Percentiles rank a stretch among this genome's conserved stretches.
Conservation (phyloP, 768 basidiomycete genomes). For the Rubroboletus pulcherrimus region DNA sequence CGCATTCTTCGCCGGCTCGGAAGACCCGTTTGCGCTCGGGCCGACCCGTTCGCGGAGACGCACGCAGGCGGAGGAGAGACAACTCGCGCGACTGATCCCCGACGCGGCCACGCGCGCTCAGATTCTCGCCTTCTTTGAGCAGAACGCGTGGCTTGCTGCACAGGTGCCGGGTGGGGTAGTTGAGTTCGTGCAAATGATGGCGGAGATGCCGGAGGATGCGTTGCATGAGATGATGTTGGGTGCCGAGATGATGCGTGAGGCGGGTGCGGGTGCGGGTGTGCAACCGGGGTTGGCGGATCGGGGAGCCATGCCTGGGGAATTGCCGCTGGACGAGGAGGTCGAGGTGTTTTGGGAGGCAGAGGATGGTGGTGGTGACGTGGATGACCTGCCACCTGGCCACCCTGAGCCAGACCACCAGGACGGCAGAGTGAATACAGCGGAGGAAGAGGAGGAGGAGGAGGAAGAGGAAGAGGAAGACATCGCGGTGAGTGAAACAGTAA, state of each 20-base stretch:
- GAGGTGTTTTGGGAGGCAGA: conserved; percentile 23
- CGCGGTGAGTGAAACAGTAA: conserved; percentile 38
- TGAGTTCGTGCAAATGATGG: conserved; percentile 57
- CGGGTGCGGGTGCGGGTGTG: conserved; percentile 25
- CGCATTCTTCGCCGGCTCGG: conserved; percentile 67
- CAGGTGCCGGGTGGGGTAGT: conserved; percentile 65
- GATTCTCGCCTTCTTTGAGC: conserved; percentile 59
- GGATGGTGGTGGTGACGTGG: conserved; percentile 29
- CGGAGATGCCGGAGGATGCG: conserved; percentile 52
- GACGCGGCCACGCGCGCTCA: conserved; percentile 56
- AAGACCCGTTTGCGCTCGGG: conserved; percentile 42
- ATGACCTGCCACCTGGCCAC: conserved; percentile 14
- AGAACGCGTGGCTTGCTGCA: conserved; percentile 48
- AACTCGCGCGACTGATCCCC: conserved; percentile 54
- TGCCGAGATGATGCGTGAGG: conserved; percentile 38
- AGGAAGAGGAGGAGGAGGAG: conserved; percentile 38
- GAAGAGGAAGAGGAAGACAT: conserved; percentile 37
- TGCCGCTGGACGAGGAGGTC: conserved; percentile 38
- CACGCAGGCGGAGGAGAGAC: conserved; percentile 45
- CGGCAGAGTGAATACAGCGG: conserved; percentile 31
- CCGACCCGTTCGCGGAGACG: conserved; percentile 34
- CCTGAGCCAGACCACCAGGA: conserved; percentile 22
- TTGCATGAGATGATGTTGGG: conserved; percentile 57
- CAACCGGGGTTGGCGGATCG: conserved; percentile 21
- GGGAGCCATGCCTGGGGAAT: conserved; percentile 39